A percentile compares a stretch with the other conserved stretches of the same genome.
Evolutionary conservation across 352 stramenopile species (phyloP).

Genomic region (Pythium coloratum): DNA sequence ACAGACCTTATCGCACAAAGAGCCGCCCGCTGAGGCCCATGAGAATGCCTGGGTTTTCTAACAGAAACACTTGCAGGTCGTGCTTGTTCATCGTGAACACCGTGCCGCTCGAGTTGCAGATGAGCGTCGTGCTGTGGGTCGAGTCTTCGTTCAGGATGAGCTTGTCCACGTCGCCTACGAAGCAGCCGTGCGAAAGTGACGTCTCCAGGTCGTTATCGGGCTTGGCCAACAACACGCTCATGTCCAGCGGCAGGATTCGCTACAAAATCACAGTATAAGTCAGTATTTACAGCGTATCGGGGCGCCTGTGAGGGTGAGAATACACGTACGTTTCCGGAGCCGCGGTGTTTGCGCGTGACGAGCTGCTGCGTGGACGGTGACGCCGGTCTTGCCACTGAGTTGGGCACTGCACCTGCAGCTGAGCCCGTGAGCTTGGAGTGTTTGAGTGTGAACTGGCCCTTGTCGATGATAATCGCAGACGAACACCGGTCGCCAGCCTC

Average conservation of each 20-base stretch:
- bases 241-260: conserved; percentile 61
- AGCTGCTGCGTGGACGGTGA: conserved; percentile 23
- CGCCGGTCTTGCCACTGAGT: conserved; percentile 4
- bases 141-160: conserved; percentile 55
- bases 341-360: conserved; percentile 39
- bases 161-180: conserved; percentile 72
- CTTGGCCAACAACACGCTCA: conserved; percentile 48
- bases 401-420: neutral
- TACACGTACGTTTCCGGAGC: conserved; percentile 58
- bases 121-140: conserved; percentile 57
- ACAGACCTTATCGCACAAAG: conserved; percentile 38
- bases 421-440: conserved; percentile 20
- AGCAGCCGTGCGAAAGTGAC: conserved; percentile 51
- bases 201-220: conserved; percentile 42
- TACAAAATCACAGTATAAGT: conserved; percentile 16
- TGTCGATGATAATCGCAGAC: conserved; percentile 77
- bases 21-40: conserved; percentile 66
- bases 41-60: conserved; percentile 76
- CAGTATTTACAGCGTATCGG: too few relatives aligned
- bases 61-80: conserved; percentile 67
- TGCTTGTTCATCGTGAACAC: conserved; percentile 68
- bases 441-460: conserved; percentile 69
- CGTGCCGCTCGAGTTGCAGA: conserved; percentile 49
- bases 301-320: neutral
- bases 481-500: conserved; percentile 60